These are phyloP conservation scores for Diaporthe humulicola DNA, from an alignment of 2,329 filamentous ascomycete species.

Conservation along the genomic window DNA sequence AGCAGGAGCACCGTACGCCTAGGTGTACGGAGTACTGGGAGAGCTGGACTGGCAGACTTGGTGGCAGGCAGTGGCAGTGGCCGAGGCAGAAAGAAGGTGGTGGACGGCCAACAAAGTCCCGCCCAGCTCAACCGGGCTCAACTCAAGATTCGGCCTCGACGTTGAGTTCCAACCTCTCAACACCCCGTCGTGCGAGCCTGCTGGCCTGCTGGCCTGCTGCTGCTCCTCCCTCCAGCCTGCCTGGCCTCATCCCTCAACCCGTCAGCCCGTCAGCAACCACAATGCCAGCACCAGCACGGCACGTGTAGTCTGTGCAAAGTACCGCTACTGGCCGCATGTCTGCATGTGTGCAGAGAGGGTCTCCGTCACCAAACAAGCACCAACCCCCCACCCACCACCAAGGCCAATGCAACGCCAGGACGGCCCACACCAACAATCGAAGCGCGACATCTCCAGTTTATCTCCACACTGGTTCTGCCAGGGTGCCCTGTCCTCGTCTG, in stretches of 20 bases:
- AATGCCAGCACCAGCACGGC: not conserved
- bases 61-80: not conserved
- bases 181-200: not conserved
- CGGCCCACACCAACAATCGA: not conserved
- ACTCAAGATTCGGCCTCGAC: not conserved
- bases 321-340: not conserved
- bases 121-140: not conserved
- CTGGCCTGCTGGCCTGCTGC: too few relatives aligned
- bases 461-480: constrained; percentile 25
- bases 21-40: not conserved
- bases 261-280: not conserved
- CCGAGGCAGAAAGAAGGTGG: constrained; percentile 8
- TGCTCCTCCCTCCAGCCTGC: not conserved
- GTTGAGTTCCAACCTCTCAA: constrained; percentile 2
- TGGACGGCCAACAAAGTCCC: constrained; percentile 11
- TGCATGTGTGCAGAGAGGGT: constrained; percentile 19
- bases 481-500: constrained; percentile 23
- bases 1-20: too few relatives aligned
- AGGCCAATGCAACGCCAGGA: constrained; percentile 14
- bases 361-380: constrained; percentile 17
- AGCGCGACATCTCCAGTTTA: constrained; percentile 29
- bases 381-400: constrained; percentile 15
- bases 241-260: too few relatives aligned
- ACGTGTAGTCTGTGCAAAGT: constrained; percentile 1
- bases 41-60: not conserved